Evolutionary conservation across 1,139 yeast genomes (phyloP).

Genomic region (Saccharomyces pastorianus): DNA sequence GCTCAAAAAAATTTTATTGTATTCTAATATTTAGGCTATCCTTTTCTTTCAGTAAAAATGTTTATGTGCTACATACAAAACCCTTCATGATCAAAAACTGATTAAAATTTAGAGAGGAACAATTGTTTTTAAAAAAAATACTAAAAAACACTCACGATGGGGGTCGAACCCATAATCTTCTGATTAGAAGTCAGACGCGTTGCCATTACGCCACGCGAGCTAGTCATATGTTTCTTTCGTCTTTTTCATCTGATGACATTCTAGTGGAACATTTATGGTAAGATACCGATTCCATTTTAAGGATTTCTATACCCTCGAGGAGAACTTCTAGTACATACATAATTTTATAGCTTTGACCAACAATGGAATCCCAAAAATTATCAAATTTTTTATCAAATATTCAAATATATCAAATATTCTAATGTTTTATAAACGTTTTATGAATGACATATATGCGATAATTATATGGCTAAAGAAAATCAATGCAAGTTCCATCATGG

Average conservation of each 20-base stretch:
- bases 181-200: conserved; percentile 56
- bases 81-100: background rate
- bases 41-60: background rate
- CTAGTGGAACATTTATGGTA: no score
- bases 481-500: background rate
- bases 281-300: no score
- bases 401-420: background rate
- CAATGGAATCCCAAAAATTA: no score
- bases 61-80: background rate
- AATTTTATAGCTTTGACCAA: no score
- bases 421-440: background rate
- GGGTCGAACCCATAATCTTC: conserved; percentile 56
- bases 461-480: background rate
- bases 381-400: no score
- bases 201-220: conserved; percentile 49
- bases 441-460: background rate
- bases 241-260: no score
- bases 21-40: background rate
- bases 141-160: conserved; percentile 42
- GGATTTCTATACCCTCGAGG: no score
- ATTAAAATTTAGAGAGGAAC: no score
- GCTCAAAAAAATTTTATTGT: background rate
- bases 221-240: no score
- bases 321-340: no score
- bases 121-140: background rate